Evolutionary conservation across 192 early-diverging fungal species (phyloP).

Genomic region (Podila clonocystis): DNA sequence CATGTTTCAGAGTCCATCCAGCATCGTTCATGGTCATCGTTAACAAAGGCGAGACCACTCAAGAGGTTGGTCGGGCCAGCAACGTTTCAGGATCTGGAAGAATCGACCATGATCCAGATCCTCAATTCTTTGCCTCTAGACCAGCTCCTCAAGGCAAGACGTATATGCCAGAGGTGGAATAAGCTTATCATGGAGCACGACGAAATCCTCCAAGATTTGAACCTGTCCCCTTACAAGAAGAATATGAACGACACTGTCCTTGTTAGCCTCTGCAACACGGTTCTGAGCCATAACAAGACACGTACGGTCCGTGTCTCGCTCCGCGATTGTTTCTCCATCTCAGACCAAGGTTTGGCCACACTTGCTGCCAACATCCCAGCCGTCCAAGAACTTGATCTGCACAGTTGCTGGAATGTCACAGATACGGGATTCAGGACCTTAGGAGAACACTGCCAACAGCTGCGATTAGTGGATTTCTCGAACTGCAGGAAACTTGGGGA

Average conservation of each 20-base stretch:
- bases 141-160: slow-evolving; percentile 53
- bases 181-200: slow-evolving; percentile 55
- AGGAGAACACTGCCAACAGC: slow-evolving; percentile 53
- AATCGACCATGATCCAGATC: slow-evolving; percentile 49
- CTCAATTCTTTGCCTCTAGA: slow-evolving; percentile 60
- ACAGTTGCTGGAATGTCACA: slow-evolving; percentile 77
- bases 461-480: slow-evolving; percentile 71
- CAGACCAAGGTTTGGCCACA: slow-evolving; percentile 62
- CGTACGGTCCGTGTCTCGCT: slow-evolving; percentile 50
- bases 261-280: slow-evolving; percentile 55
- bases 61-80: slow-evolving; percentile 24
- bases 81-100: slow-evolving; percentile 38
- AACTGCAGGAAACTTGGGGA: slow-evolving; percentile 85
- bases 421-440: slow-evolving; percentile 66
- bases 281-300: slow-evolving; percentile 53
- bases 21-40: not conserved
- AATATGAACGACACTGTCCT: slow-evolving; percentile 60
- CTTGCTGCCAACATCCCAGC: slow-evolving; percentile 53
- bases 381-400: slow-evolving; percentile 63
- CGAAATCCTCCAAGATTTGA: slow-evolving; percentile 57
- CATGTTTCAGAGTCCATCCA: not conserved
- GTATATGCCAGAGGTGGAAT: slow-evolving; percentile 55
- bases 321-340: slow-evolving; percentile 77
- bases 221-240: slow-evolving; percentile 69
- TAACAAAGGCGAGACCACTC: not conserved